Conservation (phyloP, 2,329 filamentous ascomycete genomes). For the Calonectria henricotiae region DNA sequence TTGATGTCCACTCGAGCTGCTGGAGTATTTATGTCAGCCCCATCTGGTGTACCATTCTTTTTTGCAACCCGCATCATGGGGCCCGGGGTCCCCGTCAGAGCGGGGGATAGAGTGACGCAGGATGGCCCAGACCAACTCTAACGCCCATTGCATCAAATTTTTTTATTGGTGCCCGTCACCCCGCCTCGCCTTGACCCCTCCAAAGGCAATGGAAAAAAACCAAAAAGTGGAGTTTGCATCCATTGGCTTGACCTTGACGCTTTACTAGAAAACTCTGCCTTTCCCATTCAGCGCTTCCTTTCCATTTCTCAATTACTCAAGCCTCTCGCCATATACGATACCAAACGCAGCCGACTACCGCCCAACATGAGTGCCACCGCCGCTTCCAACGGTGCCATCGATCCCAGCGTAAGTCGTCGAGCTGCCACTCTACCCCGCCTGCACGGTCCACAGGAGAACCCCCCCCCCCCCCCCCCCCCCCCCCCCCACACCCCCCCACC, state of each 20-base stretch:
- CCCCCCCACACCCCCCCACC: too few species aligned
- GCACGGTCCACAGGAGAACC: not conserved
- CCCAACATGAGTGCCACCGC: conserved; percentile 2
- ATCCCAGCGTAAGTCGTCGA: not conserved
- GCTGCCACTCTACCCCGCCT: not conserved
- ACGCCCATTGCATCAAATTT: not conserved
- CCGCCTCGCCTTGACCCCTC: not conserved
- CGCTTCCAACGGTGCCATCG: not conserved
- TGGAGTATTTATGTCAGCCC: too few species aligned
- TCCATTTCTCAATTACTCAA: not conserved
- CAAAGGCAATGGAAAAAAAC: not conserved
- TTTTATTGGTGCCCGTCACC: not conserved
- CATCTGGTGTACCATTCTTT: too few species aligned
- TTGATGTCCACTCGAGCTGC: too few species aligned
- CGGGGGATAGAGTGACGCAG: conserved; percentile 9
- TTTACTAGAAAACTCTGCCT: conserved; percentile 11
- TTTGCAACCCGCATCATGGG: not conserved
- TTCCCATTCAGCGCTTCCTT: not conserved
- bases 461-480: not conserved
- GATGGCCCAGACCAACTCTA: not conserved
- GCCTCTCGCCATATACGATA: not conserved
- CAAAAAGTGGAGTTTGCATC: not conserved
- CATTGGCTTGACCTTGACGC: not conserved
- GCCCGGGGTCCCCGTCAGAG: not conserved
- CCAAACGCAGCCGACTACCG: not conserved